A percentile compares a stretch with the other conserved stretches of the same genome.
phyloP scores from a whole-genome alignment of 106 monocot genomes.

The Agapanthus africanus region DNA sequence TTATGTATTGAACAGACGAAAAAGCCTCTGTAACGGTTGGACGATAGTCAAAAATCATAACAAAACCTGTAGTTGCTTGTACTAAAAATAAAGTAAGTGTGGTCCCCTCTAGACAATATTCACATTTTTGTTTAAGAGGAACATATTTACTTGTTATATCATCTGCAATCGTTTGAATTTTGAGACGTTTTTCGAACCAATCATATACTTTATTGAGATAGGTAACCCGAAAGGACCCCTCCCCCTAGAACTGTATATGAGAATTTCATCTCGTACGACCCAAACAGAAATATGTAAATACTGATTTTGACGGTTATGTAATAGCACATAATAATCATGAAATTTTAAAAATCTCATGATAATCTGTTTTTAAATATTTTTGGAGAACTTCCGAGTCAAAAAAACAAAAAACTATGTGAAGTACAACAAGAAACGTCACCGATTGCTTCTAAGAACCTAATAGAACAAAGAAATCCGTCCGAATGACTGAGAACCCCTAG shows the following conservation, averaged over 20 bases:
- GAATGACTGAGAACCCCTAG: no score
- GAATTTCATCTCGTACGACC: slow-evolving; percentile 1
- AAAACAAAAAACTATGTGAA: no score
- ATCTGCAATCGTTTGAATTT: slow-evolving; percentile 10
- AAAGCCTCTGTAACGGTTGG: not conserved
- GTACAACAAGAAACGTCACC: no score
- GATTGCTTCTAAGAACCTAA: no score
- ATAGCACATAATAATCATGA: no score
- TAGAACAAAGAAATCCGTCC: no score
- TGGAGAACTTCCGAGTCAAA: no score
- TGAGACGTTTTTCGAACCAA: slow-evolving; percentile 9
- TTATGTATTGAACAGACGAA: not conserved
- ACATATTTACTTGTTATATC: slow-evolving; percentile 16
- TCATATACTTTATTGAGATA: slow-evolving; percentile 9
- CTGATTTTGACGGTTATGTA: no score
- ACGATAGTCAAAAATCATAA: not conserved
- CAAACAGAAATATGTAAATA: slow-evolving; percentile 3
- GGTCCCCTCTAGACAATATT: slow-evolving; percentile 4
- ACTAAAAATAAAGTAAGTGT: slow-evolving; percentile 1
- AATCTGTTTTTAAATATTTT: no score
- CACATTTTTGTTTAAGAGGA: not conserved
- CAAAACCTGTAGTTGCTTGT: slow-evolving; percentile 3
- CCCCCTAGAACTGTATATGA: not conserved
- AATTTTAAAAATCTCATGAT: no score
- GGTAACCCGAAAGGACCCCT: slow-evolving; percentile 2